Conservation (phyloP, 345 rosid species). For the Sisymbrium altissimum region DNA sequence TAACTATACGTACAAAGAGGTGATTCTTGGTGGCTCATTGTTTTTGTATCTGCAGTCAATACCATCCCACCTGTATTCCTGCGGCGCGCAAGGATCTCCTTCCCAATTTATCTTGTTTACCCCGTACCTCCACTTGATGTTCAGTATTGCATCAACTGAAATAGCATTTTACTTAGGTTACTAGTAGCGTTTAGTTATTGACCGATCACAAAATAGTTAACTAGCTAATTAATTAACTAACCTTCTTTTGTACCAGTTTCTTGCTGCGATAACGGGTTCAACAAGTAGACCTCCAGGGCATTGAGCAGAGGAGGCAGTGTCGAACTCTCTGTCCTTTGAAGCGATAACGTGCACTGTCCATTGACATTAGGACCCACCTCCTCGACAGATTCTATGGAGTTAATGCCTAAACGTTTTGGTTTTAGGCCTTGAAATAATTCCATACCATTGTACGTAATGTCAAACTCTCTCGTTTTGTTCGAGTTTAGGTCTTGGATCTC, state of each 20-base stretch:
- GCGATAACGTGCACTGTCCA: not conserved
- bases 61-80: constrained; percentile 38
- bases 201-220: not conserved
- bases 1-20: constrained; percentile 40
- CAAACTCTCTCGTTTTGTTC: constrained; percentile 30
- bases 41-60: constrained; percentile 35
- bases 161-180: not conserved
- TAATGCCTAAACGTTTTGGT: no score
- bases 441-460: constrained; percentile 12
- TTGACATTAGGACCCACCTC: not conserved
- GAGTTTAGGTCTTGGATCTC: constrained; percentile 16
- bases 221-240: not conserved
- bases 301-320: constrained; percentile 34
- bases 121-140: constrained; percentile 40
- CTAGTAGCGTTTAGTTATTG: not conserved
- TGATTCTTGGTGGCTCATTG: constrained; percentile 33
- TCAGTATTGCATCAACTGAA: constrained; percentile 43
- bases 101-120: constrained; percentile 41
- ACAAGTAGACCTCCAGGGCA: constrained; percentile 20
- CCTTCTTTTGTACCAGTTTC: constrained; percentile 25
- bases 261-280: not conserved
- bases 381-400: no score
- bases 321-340: constrained; percentile 1
- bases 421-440: not conserved
- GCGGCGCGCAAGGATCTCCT: constrained; percentile 50